Percentiles rank a stretch among this genome's conserved stretches.
phyloP scores from a whole-genome alignment of 257 asterid species.

The Solanum microdontum region DNA sequence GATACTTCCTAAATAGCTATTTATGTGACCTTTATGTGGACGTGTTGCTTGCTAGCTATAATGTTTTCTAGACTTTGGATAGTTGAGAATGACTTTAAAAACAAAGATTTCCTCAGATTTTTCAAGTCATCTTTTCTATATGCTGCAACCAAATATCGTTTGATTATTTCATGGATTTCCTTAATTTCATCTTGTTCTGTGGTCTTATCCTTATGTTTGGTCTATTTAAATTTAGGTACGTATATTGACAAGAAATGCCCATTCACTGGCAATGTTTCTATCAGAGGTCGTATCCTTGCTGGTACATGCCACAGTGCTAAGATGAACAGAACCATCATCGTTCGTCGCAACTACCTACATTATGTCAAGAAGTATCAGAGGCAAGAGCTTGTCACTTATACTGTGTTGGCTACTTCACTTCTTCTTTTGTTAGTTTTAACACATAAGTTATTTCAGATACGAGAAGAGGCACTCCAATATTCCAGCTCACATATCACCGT shows the following conservation, averaged over 20 bases:
- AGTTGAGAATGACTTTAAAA: background rate
- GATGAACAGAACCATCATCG: slow-evolving; percentile 41
- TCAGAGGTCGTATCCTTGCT: slow-evolving; percentile 32
- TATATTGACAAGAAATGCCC: slow-evolving; percentile 31
- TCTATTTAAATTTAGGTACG: background rate
- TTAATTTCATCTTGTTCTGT: background rate
- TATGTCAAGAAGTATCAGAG: slow-evolving; percentile 43
- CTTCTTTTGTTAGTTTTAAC: background rate
- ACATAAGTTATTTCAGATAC: slow-evolving; percentile 7
- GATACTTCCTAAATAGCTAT: background rate
- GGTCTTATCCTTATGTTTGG: background rate
- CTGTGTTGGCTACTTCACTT: background rate
- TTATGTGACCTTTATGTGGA: background rate
- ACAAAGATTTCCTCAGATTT: background rate
- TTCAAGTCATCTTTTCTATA: background rate
- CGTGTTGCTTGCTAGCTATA: background rate
- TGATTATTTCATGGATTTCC: background rate
- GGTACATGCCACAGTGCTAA: slow-evolving; percentile 42
- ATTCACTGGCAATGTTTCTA: slow-evolving; percentile 23
- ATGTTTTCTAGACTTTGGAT: background rate
- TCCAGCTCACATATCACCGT: slow-evolving; percentile 29
- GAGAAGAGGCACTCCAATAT: slow-evolving; percentile 38
- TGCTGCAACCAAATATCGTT: background rate
- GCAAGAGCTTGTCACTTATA: background rate
- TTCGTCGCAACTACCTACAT: slow-evolving; percentile 32